phyloP scores from a whole-genome alignment of 208 protist species.

The Trypanosoma theileri region DNA sequence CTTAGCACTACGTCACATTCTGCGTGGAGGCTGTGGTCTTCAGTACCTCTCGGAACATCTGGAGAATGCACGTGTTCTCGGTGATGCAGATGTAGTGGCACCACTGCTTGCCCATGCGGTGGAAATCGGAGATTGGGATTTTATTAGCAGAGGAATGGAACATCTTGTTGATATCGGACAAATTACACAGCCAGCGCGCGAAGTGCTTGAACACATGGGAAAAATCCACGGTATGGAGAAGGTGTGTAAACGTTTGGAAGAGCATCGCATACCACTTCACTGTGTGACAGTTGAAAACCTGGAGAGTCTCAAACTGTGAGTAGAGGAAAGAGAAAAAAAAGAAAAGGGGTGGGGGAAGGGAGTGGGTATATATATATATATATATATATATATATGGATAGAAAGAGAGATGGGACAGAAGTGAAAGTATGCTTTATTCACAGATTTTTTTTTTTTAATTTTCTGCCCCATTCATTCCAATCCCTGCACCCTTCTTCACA shows the following conservation, averaged over 20 bases:
- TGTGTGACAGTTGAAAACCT: constrained; percentile 74
- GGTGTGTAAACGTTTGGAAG: constrained; percentile 55
- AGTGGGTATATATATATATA: neutral
- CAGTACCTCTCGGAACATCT: constrained; percentile 82
- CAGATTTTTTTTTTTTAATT: neutral
- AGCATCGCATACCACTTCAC: constrained; percentile 61
- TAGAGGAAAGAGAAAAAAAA: neutral
- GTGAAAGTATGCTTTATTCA: too few species aligned
- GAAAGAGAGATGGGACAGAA: neutral
- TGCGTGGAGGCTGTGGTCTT: constrained; percentile 75
- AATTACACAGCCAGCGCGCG: constrained; percentile 56
- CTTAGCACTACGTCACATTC: constrained; percentile 63
- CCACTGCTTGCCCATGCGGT: constrained; percentile 80
- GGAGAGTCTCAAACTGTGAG: constrained; percentile 74
- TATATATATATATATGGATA: neutral
- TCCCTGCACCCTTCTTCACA: too few species aligned
- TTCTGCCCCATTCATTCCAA: too few species aligned
- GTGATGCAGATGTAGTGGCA: constrained; percentile 83
- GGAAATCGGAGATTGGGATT: constrained; percentile 71
- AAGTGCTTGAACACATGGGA: constrained; percentile 72
- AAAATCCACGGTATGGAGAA: constrained; percentile 63
- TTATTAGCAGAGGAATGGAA: constrained; percentile 72
- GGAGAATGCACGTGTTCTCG: constrained; percentile 81
- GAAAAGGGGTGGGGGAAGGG: neutral
- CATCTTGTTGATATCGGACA: constrained; percentile 88